These are phyloP conservation scores for Tribonema minus DNA, from an alignment of 108 stramenopile genomes.

Conservation along the genomic window DNA sequence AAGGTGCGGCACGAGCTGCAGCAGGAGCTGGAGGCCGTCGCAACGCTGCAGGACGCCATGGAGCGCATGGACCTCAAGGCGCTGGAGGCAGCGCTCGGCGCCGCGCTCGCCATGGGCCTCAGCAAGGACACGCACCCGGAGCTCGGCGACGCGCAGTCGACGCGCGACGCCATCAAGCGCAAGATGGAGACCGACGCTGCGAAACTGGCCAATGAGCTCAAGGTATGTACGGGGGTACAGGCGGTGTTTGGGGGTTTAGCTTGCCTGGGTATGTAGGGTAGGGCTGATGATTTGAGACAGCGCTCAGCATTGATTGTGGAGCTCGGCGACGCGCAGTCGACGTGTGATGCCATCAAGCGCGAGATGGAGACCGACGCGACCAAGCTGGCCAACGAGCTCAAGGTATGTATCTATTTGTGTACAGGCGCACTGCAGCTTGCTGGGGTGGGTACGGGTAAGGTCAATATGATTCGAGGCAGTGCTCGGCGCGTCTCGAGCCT, in stretches of 20 bases:
- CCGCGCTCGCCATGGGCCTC: slow-evolving; percentile 1
- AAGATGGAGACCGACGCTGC: background rate
- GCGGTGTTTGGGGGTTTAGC: no score
- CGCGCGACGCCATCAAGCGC: background rate
- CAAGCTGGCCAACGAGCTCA: slow-evolving; percentile 11
- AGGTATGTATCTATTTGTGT: no score
- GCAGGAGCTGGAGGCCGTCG: slow-evolving; percentile 43
- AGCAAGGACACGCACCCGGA: background rate
- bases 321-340: background rate
- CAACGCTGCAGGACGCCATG: slow-evolving; percentile 27
- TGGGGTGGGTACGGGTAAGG: no score
- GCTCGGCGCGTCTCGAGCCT: no score
- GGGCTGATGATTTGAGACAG: no score
- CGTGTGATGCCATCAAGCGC: background rate
- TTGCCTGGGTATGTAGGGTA: no score
- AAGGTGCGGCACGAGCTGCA: slow-evolving; percentile 14
- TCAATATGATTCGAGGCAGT: slow-evolving; percentile 27
- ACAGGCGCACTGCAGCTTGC: no score
- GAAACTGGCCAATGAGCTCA: slow-evolving; percentile 10
- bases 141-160: background rate
- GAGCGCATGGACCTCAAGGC: background rate
- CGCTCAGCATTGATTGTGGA: background rate
- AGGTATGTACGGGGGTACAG: no score
- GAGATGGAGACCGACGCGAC: background rate
- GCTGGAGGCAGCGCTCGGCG: slow-evolving; percentile 7